Conservation (phyloP, 257 asterid genomes). For the Rehmannia glutinosa region DNA sequence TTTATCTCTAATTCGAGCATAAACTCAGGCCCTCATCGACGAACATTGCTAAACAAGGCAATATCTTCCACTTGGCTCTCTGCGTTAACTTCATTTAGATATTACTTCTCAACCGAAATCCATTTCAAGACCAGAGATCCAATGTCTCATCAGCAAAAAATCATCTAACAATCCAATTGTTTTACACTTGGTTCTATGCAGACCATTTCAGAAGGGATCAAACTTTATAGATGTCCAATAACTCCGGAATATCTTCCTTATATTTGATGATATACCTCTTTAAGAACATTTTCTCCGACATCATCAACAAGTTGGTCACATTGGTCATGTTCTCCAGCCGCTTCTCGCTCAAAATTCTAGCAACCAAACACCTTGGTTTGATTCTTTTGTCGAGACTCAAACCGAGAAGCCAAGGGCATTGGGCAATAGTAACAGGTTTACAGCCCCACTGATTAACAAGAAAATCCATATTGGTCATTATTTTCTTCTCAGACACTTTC, state of each 20-base stretch:
- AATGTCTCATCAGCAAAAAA: too few relatives aligned
- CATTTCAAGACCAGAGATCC: too few relatives aligned
- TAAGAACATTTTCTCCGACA: constrained; percentile 11
- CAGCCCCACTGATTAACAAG: neutral
- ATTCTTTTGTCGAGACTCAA: constrained; percentile 4
- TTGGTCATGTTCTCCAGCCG: neutral
- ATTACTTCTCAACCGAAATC: too few relatives aligned
- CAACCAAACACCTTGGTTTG: constrained; percentile 1
- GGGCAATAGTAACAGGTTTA: neutral
- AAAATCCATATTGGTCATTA: neutral
- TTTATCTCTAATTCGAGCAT: too few relatives aligned
- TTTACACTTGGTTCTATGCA: too few relatives aligned
- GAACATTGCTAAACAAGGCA: too few relatives aligned
- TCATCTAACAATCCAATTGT: too few relatives aligned
- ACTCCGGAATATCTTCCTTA: constrained; percentile 2
- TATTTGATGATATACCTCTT: neutral
- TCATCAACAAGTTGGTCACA: neutral
- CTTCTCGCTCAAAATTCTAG: neutral
- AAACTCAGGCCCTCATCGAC: too few relatives aligned
- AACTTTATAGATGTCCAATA: constrained; percentile 15
- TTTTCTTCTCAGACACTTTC: constrained; percentile 6
- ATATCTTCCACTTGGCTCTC: too few relatives aligned
- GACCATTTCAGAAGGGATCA: neutral
- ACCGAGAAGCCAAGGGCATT: neutral
- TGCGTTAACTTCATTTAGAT: too few relatives aligned